Percentiles rank a stretch among this genome's conserved stretches.
These are phyloP conservation scores for Mucor ambiguus DNA, from an alignment of 371 early-diverging fungal genomes.

Conservation along the genomic window DNA sequence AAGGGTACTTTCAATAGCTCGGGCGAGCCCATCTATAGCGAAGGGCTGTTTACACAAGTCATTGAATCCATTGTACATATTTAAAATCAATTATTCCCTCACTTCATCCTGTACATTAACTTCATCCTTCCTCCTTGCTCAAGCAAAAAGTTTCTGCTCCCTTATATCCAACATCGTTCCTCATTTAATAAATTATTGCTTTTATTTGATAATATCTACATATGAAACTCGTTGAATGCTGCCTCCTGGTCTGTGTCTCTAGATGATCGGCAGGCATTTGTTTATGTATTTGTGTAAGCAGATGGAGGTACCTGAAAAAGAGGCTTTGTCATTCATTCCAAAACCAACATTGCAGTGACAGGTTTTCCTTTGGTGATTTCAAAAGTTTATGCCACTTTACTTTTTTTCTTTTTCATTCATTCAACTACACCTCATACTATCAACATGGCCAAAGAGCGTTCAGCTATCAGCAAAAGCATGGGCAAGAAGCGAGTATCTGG, in stretches of 20 bases:
- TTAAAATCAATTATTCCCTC: constrained; percentile 1
- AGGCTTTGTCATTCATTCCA: background rate
- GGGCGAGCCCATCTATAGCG: constrained; percentile 31
- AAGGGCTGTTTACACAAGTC: constrained; percentile 20
- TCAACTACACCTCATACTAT: background rate
- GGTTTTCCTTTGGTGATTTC: background rate
- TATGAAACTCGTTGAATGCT: background rate
- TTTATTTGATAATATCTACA: background rate
- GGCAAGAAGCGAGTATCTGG: constrained; percentile 26
- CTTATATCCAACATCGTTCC: background rate
- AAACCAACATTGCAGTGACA: background rate
- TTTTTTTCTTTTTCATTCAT: background rate
- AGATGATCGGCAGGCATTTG: no score
- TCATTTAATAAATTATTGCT: background rate
- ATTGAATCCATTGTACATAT: constrained; percentile 24
- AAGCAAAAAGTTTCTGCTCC: background rate
- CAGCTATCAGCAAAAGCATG: constrained; percentile 36
- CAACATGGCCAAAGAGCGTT: constrained; percentile 29
- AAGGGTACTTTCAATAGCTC: constrained; percentile 20
- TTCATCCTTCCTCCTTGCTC: background rate
- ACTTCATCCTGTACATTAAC: background rate
- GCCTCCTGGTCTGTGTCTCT: no score
- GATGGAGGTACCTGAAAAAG: background rate
- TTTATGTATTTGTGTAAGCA: no score
- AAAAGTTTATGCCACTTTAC: background rate